Conservation (phyloP, 495 filamentous ascomycete genomes). For the Penicillium cosmopolitanum region DNA sequence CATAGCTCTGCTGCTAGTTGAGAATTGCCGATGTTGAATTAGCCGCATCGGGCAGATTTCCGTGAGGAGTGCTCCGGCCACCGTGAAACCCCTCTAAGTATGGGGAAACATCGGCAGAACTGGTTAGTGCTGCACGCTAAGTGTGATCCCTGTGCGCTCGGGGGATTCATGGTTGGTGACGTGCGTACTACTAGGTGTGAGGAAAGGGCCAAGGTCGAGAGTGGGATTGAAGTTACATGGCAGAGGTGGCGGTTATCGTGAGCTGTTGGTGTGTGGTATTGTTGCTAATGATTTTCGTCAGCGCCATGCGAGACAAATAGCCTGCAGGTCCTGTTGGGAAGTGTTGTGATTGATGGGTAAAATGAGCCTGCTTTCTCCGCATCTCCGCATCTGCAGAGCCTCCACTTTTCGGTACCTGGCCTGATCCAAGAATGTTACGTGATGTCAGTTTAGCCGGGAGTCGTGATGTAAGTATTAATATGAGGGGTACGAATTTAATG, state of each 20-base stretch:
- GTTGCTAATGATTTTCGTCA: constrained; percentile 11
- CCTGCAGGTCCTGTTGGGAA: neutral
- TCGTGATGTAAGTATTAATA: neutral
- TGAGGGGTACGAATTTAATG: neutral
- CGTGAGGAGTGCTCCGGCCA: constrained; percentile 24
- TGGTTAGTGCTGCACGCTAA: constrained; percentile 5
- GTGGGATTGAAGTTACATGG: too few species aligned
- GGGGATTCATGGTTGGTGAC: neutral
- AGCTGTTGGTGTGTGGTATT: neutral
- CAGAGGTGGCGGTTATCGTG: too few species aligned
- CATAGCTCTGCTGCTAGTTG: constrained; percentile 1
- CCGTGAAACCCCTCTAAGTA: neutral
- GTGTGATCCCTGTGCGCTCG: neutral
- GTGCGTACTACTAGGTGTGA: neutral
- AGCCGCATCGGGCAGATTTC: constrained; percentile 25
- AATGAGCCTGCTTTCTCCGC: constrained; percentile 17
- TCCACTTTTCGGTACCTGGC: constrained; percentile 14
- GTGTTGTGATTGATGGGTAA: constrained; percentile 29
- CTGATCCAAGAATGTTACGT: neutral
- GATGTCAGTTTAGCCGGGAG: neutral
- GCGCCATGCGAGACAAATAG: neutral
- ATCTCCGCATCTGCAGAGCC: constrained; percentile 18
- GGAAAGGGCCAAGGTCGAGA: neutral
- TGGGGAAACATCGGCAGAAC: constrained; percentile 24
- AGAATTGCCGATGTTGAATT: constrained; percentile 8